Evolutionary conservation across 2,329 filamentous ascomycete genomes (phyloP).

Genomic region (Venturia pyrina): DNA sequence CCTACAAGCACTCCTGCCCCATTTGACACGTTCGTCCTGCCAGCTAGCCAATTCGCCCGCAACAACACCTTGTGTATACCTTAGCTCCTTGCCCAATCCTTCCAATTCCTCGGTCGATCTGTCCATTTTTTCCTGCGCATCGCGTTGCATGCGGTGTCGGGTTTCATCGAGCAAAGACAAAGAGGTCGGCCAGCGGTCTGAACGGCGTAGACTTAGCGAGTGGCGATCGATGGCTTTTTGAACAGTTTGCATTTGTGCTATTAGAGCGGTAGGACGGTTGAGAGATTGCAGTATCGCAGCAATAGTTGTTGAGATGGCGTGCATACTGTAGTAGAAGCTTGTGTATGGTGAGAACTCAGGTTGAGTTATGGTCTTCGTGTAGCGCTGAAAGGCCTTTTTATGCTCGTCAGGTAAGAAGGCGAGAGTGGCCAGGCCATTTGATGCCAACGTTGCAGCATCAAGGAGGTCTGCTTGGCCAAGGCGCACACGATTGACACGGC

Average conservation of each 20-base stretch:
- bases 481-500: constrained; percentile 64
- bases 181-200: constrained; percentile 59
- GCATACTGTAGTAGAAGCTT: constrained; percentile 63
- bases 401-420: constrained; percentile 58
- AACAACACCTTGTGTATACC: constrained; percentile 89
- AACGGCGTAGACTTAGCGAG: constrained; percentile 61
- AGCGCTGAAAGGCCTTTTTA: constrained; percentile 60
- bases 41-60: constrained; percentile 86
- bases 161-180: constrained; percentile 79
- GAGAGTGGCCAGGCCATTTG: constrained; percentile 36
- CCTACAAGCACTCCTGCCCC: constrained; percentile 63
- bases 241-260: constrained; percentile 62
- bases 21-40: constrained; percentile 77
- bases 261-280: constrained; percentile 66
- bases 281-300: constrained; percentile 72
- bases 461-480: constrained; percentile 57
- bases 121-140: constrained; percentile 70
- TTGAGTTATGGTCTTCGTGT: constrained; percentile 54
- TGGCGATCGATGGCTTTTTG: constrained; percentile 71
- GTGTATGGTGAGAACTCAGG: constrained; percentile 64
- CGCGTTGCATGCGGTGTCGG: constrained; percentile 68
- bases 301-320: constrained; percentile 75
- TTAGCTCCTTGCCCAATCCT: constrained; percentile 67
- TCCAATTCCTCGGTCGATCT: constrained; percentile 61
- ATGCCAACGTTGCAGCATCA: constrained; percentile 48